Evolutionary conservation across 2,329 filamentous ascomycete species (phyloP).

Genomic region (Claviceps arundinis): DNA sequence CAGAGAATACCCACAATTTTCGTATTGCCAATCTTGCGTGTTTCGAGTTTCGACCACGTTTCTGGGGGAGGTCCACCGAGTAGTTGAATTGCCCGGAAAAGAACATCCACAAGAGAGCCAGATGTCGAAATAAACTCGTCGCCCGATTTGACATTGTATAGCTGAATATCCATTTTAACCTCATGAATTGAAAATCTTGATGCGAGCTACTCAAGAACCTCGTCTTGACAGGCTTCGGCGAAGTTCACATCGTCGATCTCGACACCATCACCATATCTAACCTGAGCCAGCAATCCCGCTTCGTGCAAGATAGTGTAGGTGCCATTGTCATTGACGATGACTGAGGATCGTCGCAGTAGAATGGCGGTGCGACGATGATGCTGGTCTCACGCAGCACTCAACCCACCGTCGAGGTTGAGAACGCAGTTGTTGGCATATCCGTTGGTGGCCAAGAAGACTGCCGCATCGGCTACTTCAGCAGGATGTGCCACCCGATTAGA

Average conservation of each 20-base stretch:
- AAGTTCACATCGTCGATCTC: conserved; percentile 89
- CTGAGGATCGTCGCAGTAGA: neutral
- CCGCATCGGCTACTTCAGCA: conserved; percentile 70
- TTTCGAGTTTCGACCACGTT: no score
- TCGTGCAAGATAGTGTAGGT: conserved; percentile 42
- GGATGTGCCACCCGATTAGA: conserved; percentile 50
- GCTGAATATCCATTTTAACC: no score
- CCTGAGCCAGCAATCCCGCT: conserved; percentile 87
- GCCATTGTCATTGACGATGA: conserved; percentile 45
- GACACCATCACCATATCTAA: conserved; percentile 98
- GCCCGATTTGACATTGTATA: no score
- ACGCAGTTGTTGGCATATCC: conserved; percentile 78
- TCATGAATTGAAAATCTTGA: conserved; percentile 19
- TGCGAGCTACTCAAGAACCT: conserved; percentile 97
- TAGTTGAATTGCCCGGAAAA: no score
- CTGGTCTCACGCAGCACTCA: conserved; percentile 48
- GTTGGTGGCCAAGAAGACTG: conserved; percentile 63
- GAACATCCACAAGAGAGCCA: no score
- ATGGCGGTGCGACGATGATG: neutral
- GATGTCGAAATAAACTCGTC: no score
- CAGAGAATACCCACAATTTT: no score
- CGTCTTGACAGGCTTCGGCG: conserved; percentile 78
- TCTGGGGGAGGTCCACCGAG: no score
- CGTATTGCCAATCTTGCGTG: no score
- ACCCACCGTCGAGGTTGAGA: conserved; percentile 72